Evolutionary conservation across 768 basidiomycete species (phyloP).

Genomic region (Leucosporidium yakuticum): DNA sequence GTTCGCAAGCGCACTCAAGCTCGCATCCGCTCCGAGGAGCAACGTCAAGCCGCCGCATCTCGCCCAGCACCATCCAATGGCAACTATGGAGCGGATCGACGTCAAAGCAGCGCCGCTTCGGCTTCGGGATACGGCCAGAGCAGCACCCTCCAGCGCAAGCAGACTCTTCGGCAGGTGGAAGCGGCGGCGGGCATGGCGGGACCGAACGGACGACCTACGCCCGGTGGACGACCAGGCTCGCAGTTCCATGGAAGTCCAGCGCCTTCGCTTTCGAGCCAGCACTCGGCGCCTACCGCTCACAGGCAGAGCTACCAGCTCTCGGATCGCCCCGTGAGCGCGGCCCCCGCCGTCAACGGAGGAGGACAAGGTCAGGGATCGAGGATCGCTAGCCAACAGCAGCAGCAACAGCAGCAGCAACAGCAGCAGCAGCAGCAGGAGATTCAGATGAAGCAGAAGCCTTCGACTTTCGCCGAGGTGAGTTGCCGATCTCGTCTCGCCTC

Average conservation of each 20-base stretch:
- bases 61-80: constrained; percentile 7
- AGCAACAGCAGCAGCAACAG: neutral
- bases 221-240: neutral
- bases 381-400: neutral
- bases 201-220: neutral
- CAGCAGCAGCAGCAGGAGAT: neutral
- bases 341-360: no score
- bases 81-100: neutral
- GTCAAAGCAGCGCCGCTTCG: neutral
- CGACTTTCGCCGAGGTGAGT: constrained; percentile 33
- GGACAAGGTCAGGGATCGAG: no score
- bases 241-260: neutral
- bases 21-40: constrained; percentile 40
- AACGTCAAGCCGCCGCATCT: constrained; percentile 14
- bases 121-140: constrained; percentile 5
- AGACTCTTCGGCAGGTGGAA: constrained; percentile 36
- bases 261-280: neutral
- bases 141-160: constrained; percentile 13
- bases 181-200: constrained; percentile 29
- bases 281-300: neutral
- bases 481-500: neutral
- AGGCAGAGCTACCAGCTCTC: constrained; percentile 6
- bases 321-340: no score
- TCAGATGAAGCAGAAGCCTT: constrained; percentile 8
- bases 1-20: constrained; percentile 74